Base-by-base conservation (phyloP, 73 alveolate genomes). In the Paramecium pentaurelia region DNA sequence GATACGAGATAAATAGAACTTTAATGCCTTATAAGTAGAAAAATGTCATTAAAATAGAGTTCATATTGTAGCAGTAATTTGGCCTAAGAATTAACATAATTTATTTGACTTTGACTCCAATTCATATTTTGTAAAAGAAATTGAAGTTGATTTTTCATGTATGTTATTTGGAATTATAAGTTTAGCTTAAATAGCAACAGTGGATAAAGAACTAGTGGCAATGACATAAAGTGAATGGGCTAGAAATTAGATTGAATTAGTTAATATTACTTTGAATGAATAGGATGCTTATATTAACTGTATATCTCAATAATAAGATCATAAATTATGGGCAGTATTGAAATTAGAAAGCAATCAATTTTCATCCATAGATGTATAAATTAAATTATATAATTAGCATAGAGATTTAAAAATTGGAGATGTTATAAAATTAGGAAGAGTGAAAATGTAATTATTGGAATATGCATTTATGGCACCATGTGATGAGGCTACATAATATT, bases 51-150 rank as follows among this genome's bases (percentile, higher is more conserved):
- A 37, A 8, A 0, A 8, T 80, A 80, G 91, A 49, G 73, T 80
- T 45, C 91, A 80, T 42, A 80, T 80, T 9, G 12, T 64, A 25
- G 91, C 91, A 47, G 47, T 80, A 27, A 80, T 80, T 25, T 80
- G 91, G 91, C 91, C 91, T 4, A 80, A 80, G 58, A 80, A 80
- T 25, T 20, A 80, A 25, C 91, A 80, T 80, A 80, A 80, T 80
- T 25, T 80, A 36, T 80, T 80, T n/a, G 91, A 80, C 38, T 80
- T 80, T 49, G 91, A 80, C 27, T 80, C 91, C 28, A 80, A 25
- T 45, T 11, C 71, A 45, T 80, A 80, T 47, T 25, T 64, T 80
- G 77, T 80, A 8, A 80, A 80, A 49, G 77, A 80, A 11, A 45
- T 80, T 0, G 91, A 80, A 18, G 75, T 80, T 45, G 91, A 80